phyloP scores from a whole-genome alignment of 345 rosid genomes.

The Sisymbrium altissimum region DNA sequence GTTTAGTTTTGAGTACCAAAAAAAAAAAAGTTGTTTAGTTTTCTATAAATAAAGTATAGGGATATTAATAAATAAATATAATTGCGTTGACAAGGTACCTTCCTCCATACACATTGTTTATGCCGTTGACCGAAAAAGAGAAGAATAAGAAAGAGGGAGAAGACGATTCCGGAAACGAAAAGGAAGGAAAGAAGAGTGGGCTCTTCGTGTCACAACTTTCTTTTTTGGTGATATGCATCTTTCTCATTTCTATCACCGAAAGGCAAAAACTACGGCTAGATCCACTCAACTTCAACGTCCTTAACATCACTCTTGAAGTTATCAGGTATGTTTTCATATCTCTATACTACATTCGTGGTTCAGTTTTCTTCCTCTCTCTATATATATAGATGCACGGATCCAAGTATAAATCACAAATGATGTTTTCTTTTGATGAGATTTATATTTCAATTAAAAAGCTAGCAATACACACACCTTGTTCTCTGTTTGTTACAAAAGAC shows the following conservation, averaged over 20 bases:
- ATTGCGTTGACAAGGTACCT: conserved; percentile 43
- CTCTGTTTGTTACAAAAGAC: too few relatives aligned
- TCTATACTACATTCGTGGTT: neutral
- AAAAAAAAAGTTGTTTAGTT: too few relatives aligned
- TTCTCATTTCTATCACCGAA: conserved; percentile 54
- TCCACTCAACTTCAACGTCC: conserved; percentile 58
- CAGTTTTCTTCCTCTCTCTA: neutral
- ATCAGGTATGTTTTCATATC: conserved; percentile 40
- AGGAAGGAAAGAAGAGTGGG: neutral
- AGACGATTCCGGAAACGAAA: neutral
- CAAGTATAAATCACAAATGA: too few relatives aligned
- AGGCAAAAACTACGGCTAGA: conserved; percentile 44
- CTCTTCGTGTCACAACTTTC: conserved; percentile 42
- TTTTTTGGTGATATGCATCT: conserved; percentile 42
- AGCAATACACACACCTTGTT: too few relatives aligned
- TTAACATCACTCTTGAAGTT: conserved; percentile 57
- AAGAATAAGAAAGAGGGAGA: neutral
- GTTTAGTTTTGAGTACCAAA: too few relatives aligned
- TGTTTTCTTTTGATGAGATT: too few relatives aligned
- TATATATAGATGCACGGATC: too few relatives aligned
- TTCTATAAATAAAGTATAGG: neutral
- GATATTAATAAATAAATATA: neutral
- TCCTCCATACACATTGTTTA: conserved; percentile 49
- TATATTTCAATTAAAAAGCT: too few relatives aligned
- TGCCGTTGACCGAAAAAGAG: conserved; percentile 25